Conservation (phyloP, 2,329 filamentous ascomycete species). For the Sclerotinia borealis region DNA sequence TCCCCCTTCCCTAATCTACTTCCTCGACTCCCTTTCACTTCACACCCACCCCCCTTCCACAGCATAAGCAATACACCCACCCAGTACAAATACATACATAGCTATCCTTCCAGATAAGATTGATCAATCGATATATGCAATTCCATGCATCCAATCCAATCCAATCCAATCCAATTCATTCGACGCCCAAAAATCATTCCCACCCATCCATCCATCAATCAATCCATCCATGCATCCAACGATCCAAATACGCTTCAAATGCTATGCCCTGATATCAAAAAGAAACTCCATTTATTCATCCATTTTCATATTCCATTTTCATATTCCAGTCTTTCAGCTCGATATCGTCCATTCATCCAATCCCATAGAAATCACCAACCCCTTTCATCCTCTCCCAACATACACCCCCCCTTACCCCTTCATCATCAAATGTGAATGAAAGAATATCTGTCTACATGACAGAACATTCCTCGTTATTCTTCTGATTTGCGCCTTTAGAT, state of each 20-base stretch:
- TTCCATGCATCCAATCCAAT: neutral
- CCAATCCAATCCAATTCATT: neutral
- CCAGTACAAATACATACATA: no score
- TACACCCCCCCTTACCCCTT: neutral
- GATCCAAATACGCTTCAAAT: neutral
- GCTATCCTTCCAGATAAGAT: no score
- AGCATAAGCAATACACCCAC: no score
- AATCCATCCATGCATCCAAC: neutral
- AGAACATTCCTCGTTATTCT: conserved; percentile 82
- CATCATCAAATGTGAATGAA: neutral
- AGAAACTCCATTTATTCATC: neutral
- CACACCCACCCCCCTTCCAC: neutral
- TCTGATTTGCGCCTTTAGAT: conserved; percentile 66
- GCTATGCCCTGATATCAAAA: neutral
- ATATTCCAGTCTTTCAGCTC: neutral
- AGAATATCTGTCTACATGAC: conserved; percentile 58
- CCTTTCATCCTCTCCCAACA: neutral
- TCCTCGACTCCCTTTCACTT: no score
- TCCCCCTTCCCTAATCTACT: no score
- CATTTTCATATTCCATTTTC: neutral
- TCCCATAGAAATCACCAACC: no score
- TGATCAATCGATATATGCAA: no score
- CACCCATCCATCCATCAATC: neutral
- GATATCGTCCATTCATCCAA: neutral
- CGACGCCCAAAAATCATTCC: neutral